Evolutionary conservation across 441 rosid genomes (phyloP).

Genomic region (Eutrema salsugineum): DNA sequence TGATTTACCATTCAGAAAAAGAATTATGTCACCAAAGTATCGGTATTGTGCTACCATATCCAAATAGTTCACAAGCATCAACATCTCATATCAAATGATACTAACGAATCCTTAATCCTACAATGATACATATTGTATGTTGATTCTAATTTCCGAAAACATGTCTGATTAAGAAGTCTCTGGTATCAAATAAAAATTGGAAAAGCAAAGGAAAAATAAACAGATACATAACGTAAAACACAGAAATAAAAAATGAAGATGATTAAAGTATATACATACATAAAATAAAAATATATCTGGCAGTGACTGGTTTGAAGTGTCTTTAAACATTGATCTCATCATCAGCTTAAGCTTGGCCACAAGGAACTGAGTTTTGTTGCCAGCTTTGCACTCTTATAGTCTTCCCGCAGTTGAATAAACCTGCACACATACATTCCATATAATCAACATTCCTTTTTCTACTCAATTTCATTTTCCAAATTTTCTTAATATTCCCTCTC

Average conservation of each 20-base stretch:
- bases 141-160: neutral
- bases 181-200: neutral
- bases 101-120: no score
- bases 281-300: neutral
- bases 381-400: slow-evolving; percentile 90
- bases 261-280: slow-evolving; percentile 17
- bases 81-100: no score
- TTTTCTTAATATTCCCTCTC: neutral
- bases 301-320: neutral
- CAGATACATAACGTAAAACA: neutral
- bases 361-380: slow-evolving; percentile 81
- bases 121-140: neutral
- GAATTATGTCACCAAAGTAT: no score
- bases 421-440: slow-evolving; percentile 33
- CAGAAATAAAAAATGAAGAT: neutral
- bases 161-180: neutral
- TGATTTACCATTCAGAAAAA: no score
- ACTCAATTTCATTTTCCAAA: neutral
- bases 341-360: slow-evolving; percentile 73
- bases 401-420: slow-evolving; percentile 97
- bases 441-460: neutral
- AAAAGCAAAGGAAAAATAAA: neutral
- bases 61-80: neutral
- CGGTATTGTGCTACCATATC: no score
- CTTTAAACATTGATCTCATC: slow-evolving; percentile 22